Conservation (phyloP, 2,329 filamentous ascomycete species). For the Penicillium sp. region DNA sequence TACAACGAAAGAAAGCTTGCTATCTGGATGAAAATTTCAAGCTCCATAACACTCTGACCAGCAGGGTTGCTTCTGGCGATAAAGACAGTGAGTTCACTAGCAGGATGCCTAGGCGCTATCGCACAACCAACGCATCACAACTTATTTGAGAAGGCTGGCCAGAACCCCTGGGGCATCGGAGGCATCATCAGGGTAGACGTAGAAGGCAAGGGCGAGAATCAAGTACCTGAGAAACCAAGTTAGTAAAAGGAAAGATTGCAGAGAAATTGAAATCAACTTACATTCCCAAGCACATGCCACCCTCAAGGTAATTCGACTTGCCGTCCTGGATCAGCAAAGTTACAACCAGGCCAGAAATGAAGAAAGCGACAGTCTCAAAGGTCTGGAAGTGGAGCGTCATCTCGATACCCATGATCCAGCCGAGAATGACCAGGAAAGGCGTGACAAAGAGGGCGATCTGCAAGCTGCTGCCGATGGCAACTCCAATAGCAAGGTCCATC, state of each 20-base stretch:
- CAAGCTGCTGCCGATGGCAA: constrained; percentile 78
- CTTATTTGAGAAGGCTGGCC: constrained; percentile 15
- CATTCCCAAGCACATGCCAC: constrained; percentile 67
- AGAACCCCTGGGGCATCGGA: constrained; percentile 22
- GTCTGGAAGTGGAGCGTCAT: constrained; percentile 82
- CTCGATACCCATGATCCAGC: constrained; percentile 71
- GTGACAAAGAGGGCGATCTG: constrained; percentile 82
- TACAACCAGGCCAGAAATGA: constrained; percentile 72
- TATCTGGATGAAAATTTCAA: neutral
- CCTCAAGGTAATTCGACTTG: constrained; percentile 81
- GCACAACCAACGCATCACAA: neutral
- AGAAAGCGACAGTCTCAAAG: constrained; percentile 77
- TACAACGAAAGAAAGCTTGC: neutral
- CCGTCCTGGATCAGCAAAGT: constrained; percentile 75
- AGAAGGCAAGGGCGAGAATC: constrained; percentile 51
- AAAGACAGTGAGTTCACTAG: neutral
- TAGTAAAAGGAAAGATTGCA: neutral
- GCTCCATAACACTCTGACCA: neutral
- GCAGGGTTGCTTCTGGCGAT: neutral
- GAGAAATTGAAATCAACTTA: constrained; percentile 32
- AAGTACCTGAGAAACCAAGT: constrained; percentile 31
- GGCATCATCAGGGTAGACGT: constrained; percentile 49
- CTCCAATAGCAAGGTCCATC: constrained; percentile 68
- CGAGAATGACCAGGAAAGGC: constrained; percentile 75
- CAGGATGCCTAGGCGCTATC: neutral